A percentile compares a stretch with the other conserved stretches of the same genome.
Evolutionary conservation across 2,329 filamentous ascomycete species (phyloP).

Genomic region (Helicocarpus griseus): DNA sequence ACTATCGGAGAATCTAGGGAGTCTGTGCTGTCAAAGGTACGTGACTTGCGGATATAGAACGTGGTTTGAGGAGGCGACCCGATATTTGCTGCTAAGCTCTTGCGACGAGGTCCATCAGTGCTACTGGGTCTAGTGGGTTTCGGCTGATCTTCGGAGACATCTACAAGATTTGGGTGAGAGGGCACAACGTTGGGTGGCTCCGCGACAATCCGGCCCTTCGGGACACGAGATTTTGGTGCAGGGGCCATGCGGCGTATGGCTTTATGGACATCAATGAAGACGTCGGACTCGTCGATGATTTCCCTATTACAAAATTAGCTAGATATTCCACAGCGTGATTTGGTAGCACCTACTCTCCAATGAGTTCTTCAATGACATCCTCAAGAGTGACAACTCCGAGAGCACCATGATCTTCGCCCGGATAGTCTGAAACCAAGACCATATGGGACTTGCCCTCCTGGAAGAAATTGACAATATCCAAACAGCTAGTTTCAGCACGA

Average conservation of each 20-base stretch:
- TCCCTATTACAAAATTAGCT: constrained; percentile 49
- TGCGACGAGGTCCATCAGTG: constrained; percentile 19
- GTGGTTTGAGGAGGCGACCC: constrained; percentile 28
- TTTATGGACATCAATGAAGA: constrained; percentile 97
- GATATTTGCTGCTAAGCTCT: constrained; percentile 19
- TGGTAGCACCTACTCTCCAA: constrained; percentile 70
- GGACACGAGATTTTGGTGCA: constrained; percentile 67
- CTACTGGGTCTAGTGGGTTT: constrained; percentile 15
- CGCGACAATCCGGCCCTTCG: constrained; percentile 45
- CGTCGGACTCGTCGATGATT: constrained; percentile 97
- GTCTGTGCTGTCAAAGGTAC: constrained; percentile 20
- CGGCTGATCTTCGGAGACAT: constrained; percentile 37
- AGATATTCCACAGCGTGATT: not conserved
- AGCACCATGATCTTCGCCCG: constrained; percentile 83
- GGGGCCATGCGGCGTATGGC: constrained; percentile 83
- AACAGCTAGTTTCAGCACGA: constrained; percentile 84
- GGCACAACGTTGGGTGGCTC: constrained; percentile 31
- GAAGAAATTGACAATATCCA: constrained; percentile 99
- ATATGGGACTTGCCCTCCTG: constrained; percentile 99
- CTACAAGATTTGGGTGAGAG: constrained; percentile 27
- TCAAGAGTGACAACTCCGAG: constrained; percentile 91
- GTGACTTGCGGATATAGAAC: constrained; percentile 31
- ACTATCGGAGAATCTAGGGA: constrained; percentile 26
- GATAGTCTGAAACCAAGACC: constrained; percentile 85
- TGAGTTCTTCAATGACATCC: constrained; percentile 96